Base-by-base conservation (phyloP, 2,329 filamentous ascomycete genomes). In the Lecanicillium sp. region DNA sequence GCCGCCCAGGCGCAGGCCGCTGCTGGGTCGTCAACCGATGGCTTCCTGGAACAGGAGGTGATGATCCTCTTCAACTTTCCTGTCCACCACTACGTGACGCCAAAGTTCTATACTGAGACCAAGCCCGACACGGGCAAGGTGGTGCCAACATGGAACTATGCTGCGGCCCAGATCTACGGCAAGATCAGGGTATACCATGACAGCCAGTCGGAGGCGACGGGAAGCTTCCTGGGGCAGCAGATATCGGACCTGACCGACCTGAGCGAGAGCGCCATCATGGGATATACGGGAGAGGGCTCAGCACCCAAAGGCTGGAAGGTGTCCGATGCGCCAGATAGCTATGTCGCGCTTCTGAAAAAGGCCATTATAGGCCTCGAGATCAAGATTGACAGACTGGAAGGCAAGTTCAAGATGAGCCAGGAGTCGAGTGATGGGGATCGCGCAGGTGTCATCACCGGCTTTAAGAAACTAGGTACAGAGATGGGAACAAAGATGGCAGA, bases 71-170 rank as follows among this genome's bases (percentile, higher is more conserved):
- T 87, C 69, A 84, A 71, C 38, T 70, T 69, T 0, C 67, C 73
- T 0, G 60, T 69, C 1, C 74, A 85, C 30, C 78, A 83, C 62
- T 86, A 86, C 55, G 74, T 86, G 5, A 84, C 83, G 0, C 80
- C 83, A 1, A 81, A 83, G 51, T 86, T 85, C 63, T 86, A 86
- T 65, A 70, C 66, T 10, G 72, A 80, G 54, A 85, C 83, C 1
- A 86, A 86, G 58, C 82, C 81, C 0, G 59, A 57, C 0, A 81
- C 75, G 0, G 82, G 74, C 10, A 86, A 86, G 55, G 82, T 85
- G 0, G 83, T 84, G 5, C 81, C 81, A 1, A 87, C 83, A 0
- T 86, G 83, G 83, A 81, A 87, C 61, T 87, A 86, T 55, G 69
- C 78, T 0, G 80, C 82, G 0, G 81, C 74, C 0, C 79, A 86